Conservation (phyloP, 1,284 basidiomycete genomes). For the Mrakiaceae sp. region DNA sequence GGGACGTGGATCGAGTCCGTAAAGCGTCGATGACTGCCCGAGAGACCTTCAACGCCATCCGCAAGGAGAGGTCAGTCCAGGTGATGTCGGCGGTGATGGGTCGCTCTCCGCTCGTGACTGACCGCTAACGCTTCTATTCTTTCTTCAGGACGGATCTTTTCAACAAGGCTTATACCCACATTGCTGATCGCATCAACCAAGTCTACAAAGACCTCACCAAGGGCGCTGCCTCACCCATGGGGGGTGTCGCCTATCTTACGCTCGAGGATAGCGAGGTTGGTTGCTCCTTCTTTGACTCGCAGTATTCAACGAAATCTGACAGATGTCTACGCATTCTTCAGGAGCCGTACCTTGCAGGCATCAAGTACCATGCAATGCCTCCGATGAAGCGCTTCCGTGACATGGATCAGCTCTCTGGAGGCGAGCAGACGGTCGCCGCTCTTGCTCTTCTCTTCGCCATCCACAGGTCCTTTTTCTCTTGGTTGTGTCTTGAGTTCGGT, state of each 20-base stretch:
- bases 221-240: conserved; percentile 81
- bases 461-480: conserved; percentile 51
- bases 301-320: not conserved
- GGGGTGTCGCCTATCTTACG: conserved; percentile 90
- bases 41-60: conserved; percentile 82
- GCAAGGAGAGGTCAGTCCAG: conserved; percentile 54
- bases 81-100: not conserved
- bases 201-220: conserved; percentile 98
- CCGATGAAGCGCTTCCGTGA: conserved; percentile 98
- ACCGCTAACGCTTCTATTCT: not conserved
- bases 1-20: conserved; percentile 44
- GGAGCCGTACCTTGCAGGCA: conserved; percentile 91
- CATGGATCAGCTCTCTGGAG: conserved; percentile 96
- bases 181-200: conserved; percentile 82
- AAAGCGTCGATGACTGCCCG: conserved; percentile 78
- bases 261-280: conserved; percentile 86
- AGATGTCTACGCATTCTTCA: conserved; percentile 29
- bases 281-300: not conserved
- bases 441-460: conserved; percentile 91
- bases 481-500: not conserved
- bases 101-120: not conserved
- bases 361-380: conserved; percentile 98
- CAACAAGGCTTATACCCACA: conserved; percentile 93
- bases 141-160: conserved; percentile 62
- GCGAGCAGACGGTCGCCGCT: conserved; percentile 97